Base-by-base conservation (phyloP, 1,139 yeast species). In the Lodderomyces theae region DNA sequence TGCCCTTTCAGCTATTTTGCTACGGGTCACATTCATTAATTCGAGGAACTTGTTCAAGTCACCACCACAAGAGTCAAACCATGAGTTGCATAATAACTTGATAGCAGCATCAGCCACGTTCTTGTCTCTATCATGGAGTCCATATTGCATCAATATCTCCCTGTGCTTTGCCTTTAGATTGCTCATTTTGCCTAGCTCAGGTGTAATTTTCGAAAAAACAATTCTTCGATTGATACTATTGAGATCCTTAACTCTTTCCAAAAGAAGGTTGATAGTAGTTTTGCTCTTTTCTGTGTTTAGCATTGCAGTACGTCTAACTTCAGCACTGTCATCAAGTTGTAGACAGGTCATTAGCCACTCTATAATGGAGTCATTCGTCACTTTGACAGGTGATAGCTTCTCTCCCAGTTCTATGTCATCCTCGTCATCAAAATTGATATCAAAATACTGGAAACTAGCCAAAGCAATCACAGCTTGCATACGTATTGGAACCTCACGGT, bases 221-320 rank as follows among this genome's bases (percentile, higher is more conserved):
- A 82, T 62, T 50, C 89, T 70, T 57, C 98, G 71, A 56, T 86
- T 88, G 13, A 79, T 69, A 1, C 82, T 66, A 54, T 86, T 86
- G 2, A 71, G 68, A 60, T 92, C 98, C 44, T 95, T 74, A 0
- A 95, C 95, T 47, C 97, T 72, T 53, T 86, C 95, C 36, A 89
- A 64, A 1, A 89, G 64, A 45, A 70, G 74, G 0, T 85, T 80
- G 22, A 80, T 64, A 0, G 90, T 83, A 1, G 57, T 50, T 10
- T 63, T 56, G 37, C 74, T 77, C 51, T 81, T 82, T 17, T 74
- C 77, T 29, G 90, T 58, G 54, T 88, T 86, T 37, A 85, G 64
- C 51, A 89, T 63, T 1, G 92, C 94, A 0, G 95, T 89, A 41
- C 96, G 71, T 51, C 98, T 74, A 1, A 90, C 96, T 50, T 92